Evolutionary conservation across 2,329 filamentous ascomycete species (phyloP).

Genomic region (Trichoderma sp.): DNA sequence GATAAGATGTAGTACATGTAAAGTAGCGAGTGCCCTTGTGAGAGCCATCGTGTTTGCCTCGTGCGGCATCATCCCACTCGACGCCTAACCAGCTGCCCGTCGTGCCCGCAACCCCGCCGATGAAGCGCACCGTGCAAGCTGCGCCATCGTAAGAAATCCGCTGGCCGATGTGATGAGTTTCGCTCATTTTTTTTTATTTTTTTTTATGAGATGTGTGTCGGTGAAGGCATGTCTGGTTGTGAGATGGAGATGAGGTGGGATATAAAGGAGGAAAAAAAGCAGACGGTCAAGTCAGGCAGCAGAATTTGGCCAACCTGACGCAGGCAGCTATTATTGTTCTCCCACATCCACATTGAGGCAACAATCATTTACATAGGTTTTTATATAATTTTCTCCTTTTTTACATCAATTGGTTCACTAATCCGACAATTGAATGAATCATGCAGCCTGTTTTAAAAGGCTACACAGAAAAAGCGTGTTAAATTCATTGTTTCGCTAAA

Average conservation of each 20-base stretch:
- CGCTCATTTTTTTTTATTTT: conserved; percentile 35
- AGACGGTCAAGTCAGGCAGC: conserved; percentile 22
- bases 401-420: not conserved
- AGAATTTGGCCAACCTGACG: conserved; percentile 19
- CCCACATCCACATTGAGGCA: not conserved
- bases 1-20: conserved; percentile 54
- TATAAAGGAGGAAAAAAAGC: conserved; percentile 2
- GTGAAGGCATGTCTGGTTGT: not conserved
- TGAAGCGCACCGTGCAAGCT: conserved; percentile 80
- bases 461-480: not conserved
- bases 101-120: conserved; percentile 73
- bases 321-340: not conserved
- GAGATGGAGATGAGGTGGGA: not conserved
- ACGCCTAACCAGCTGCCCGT: conserved; percentile 84
- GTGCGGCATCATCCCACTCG: conserved; percentile 86
- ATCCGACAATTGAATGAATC: not conserved
- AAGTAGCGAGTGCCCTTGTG: conserved; percentile 81
- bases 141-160: conserved; percentile 75
- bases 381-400: not conserved
- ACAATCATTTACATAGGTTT: not conserved
- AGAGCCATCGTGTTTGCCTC: conserved; percentile 88
- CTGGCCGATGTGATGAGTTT: conserved; percentile 57
- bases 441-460: not conserved
- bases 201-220: not conserved
- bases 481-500: not conserved